A percentile compares a stretch with the other conserved stretches of the same genome.
These are phyloP conservation scores for Murraya paniculata DNA, from an alignment of 345 rosid genomes.

Conservation along the genomic window DNA sequence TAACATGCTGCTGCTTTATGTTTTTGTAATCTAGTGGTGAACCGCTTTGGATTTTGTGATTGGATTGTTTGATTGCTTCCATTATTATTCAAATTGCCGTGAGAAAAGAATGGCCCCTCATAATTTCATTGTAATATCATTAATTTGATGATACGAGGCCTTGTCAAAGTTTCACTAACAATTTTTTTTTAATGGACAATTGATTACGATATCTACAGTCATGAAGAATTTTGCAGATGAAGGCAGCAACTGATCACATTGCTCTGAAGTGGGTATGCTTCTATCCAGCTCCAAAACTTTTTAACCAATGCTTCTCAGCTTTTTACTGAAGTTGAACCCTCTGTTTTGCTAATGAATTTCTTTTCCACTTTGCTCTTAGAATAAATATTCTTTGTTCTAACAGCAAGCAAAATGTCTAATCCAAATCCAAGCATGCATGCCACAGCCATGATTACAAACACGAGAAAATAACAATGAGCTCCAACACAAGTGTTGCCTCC, in stretches of 20 bases:
- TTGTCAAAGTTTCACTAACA: background rate
- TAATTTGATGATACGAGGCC: background rate
- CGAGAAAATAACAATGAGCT: slow-evolving; percentile 77
- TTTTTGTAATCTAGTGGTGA: too few relatives aligned
- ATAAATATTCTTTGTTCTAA: slow-evolving; percentile 60
- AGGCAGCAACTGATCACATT: background rate
- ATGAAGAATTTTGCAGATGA: background rate
- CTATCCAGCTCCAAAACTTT: background rate
- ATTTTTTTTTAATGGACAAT: background rate
- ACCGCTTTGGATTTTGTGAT: too few relatives aligned
- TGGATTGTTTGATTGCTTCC: too few relatives aligned
- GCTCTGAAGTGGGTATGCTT: background rate
- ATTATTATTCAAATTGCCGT: too few relatives aligned
- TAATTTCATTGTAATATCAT: background rate
- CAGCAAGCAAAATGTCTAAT: slow-evolving; percentile 56
- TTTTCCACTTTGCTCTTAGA: slow-evolving; percentile 24
- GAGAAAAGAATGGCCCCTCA: too few relatives aligned
- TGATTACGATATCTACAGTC: background rate
- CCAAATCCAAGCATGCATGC: slow-evolving; percentile 64
- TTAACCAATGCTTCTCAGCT: background rate
- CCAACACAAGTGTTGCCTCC: slow-evolving; percentile 87
- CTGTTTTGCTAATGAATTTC: background rate
- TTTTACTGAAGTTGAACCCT: background rate
- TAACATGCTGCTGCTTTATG: too few relatives aligned
- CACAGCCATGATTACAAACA: slow-evolving; percentile 70